Conservation (phyloP, 2,329 filamentous ascomycete genomes). For the Verticillium isaacii region DNA sequence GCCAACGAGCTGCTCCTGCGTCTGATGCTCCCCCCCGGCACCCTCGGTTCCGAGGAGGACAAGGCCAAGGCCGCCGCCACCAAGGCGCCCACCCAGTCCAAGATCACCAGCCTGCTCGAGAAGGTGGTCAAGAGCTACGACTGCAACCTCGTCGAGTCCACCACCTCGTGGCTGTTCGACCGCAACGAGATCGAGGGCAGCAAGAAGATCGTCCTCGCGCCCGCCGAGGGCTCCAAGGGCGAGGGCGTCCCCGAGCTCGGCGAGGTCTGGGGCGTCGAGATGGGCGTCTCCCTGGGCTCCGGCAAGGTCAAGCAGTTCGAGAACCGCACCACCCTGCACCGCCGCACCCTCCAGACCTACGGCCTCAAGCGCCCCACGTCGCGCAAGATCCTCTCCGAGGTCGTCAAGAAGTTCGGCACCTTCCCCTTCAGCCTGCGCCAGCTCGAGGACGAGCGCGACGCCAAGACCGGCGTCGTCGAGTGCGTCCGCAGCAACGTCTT, state of each 20-base stretch:
- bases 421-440: conserved; percentile 98
- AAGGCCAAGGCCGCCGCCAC: conserved; percentile 83
- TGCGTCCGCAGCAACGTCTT: conserved; percentile 91
- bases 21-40: conserved; percentile 85
- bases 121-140: conserved; percentile 90
- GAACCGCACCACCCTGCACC: conserved; percentile 86
- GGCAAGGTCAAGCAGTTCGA: conserved; percentile 94
- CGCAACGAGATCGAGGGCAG: conserved; percentile 94
- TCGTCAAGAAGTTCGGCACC: conserved; percentile 93
- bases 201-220: conserved; percentile 96
- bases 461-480: conserved; percentile 93
- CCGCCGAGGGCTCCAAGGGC: conserved; percentile 81
- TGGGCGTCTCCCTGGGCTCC: conserved; percentile 82
- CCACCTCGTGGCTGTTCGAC: conserved; percentile 94
- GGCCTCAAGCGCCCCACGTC: conserved; percentile 91
- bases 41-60: conserved; percentile 88
- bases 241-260: conserved; percentile 84
- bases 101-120: conserved; percentile 84
- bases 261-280: conserved; percentile 97
- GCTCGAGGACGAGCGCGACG: conserved; percentile 91
- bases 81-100: conserved; percentile 78
- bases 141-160: conserved; percentile 93
- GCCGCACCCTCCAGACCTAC: conserved; percentile 88
- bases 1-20: conserved; percentile 92
- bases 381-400: conserved; percentile 86